Evolutionary conservation across 2,329 filamentous ascomycete species (phyloP).

Genomic region (Cryphonectria japonica): DNA sequence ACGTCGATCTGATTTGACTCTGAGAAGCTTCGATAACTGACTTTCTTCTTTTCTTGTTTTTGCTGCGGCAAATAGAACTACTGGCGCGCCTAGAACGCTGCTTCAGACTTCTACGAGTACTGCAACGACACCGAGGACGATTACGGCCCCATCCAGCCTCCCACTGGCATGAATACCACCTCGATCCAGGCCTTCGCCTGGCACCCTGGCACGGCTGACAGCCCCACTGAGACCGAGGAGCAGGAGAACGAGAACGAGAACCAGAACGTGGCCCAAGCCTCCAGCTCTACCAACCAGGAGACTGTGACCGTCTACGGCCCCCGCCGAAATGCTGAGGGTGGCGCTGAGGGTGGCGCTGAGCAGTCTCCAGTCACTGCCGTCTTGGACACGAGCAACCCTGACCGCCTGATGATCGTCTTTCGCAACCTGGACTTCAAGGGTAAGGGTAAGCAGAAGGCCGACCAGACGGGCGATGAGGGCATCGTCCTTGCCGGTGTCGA

Average conservation of each 20-base stretch:
- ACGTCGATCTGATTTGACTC: background rate
- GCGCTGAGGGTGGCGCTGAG: background rate
- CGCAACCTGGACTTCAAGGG: constrained; percentile 12
- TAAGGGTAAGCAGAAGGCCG: background rate
- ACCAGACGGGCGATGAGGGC: background rate
- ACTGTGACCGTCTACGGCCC: constrained; percentile 14
- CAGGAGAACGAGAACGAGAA: background rate
- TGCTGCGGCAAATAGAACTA: constrained; percentile 14
- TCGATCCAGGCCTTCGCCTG: background rate
- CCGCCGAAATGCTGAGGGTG: background rate
- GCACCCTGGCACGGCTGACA: background rate
- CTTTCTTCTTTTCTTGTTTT: background rate
- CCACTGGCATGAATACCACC: constrained; percentile 1
- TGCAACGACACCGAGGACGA: constrained; percentile 22
- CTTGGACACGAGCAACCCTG: background rate
- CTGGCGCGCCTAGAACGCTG: constrained; percentile 28
- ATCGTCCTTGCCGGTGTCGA: background rate
- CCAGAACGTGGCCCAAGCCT: too few relatives aligned
- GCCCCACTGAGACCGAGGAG: background rate
- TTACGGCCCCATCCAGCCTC: constrained; percentile 22
- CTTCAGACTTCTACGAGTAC: constrained; percentile 25
- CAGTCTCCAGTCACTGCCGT: background rate
- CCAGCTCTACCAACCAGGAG: background rate
- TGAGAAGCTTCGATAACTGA: background rate
- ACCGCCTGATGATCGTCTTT: constrained; percentile 22